Evolutionary conservation across 2,329 filamentous ascomycete species (phyloP), one percentile per base, ranked within the genome.

Genomic region (Sporothrix euskadiensis): DNA sequence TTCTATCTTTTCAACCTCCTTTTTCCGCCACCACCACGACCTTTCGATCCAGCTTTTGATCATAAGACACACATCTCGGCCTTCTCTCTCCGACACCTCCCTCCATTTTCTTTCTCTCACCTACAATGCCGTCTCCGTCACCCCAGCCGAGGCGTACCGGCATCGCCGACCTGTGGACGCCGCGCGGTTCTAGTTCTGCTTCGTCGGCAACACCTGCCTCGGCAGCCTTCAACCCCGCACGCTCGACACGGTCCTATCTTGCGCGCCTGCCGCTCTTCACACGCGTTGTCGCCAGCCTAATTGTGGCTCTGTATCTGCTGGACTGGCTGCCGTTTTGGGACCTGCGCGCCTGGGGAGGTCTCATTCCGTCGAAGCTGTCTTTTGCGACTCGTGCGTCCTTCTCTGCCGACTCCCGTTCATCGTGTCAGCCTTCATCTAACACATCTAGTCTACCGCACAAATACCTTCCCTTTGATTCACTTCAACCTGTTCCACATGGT

Each of bases 391-490:
- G 94, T 96, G 85, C 77, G 90, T 87, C 49, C 52, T 26, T 26
- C 26, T 26, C 26, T 26, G 26, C 26, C 26, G 26, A 26, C 26
- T 26, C 26, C 26, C 26, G 26, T 26, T 26, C 26, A 26, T 26
- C 26, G 26, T 26, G 26, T 26, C 26, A 26, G 26, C 26, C 26
- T 26, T 26, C 8, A 1, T 12, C 19, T 35, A 61, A 56, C 65
- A 56, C 61, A 5, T 22, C 10, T 81, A 97, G 94, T 97, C 84
- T 95, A 98, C 82, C 91, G 96, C 75, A 87, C 97, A 49, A 98
- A 97, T 80, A 97, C 95, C 0, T 99, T 94, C 80, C 94, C 94
- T 0, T 85, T 99, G 73, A 90, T 98, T 74, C 96, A 99, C 80
- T 82, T 89, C 61, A 92, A 91, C 78, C 87, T 97, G 80, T 85